phyloP scores from a whole-genome alignment of 345 rosid genomes.

The Populus nigra region DNA sequence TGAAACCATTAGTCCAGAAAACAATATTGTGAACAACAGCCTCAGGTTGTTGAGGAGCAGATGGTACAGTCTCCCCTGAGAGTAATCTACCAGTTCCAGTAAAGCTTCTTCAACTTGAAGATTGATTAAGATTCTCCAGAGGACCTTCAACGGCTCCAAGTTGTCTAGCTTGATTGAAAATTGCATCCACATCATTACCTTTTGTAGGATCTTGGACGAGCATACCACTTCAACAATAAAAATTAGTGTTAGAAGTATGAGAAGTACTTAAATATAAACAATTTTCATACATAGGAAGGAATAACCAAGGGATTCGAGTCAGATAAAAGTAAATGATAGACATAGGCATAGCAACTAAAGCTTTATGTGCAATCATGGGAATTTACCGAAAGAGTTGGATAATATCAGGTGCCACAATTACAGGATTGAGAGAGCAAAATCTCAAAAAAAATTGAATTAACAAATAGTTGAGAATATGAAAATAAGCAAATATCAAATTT shows the following conservation, averaged over 20 bases:
- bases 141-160: conserved; percentile 91
- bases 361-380: background rate
- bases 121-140: conserved; percentile 51
- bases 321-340: background rate
- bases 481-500: background rate
- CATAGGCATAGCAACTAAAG: background rate
- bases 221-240: conserved; percentile 65
- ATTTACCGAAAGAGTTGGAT: background rate
- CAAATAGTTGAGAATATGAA: background rate
- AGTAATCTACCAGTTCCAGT: conserved; percentile 82
- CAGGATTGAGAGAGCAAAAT: background rate
- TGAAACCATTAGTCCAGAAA: conserved; percentile 91
- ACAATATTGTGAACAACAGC: conserved; percentile 66
- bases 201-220: conserved; percentile 90
- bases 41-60: conserved; percentile 78
- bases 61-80: conserved; percentile 68
- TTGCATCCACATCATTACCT: conserved; percentile 76
- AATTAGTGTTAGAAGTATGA: background rate
- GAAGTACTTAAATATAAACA: no score
- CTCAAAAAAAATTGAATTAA: background rate
- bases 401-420: background rate
- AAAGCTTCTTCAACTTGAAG: conserved; percentile 79
- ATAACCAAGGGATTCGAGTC: background rate
- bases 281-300: background rate
- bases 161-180: conserved; percentile 82